Evolutionary conservation across 306 rosid species (phyloP).

Genomic region (Albizia julibrissin): DNA sequence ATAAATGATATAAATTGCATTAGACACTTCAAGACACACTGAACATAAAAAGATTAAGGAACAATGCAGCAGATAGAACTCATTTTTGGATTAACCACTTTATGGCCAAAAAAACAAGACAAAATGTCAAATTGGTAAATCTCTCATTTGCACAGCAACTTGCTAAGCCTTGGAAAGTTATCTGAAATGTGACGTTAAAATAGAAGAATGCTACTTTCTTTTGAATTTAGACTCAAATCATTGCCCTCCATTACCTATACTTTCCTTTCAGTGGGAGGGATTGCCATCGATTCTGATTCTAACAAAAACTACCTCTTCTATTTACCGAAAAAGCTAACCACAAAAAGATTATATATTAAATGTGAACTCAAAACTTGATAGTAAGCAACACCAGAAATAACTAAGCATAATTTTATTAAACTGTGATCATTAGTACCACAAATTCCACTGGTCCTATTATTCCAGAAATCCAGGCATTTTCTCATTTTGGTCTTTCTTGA

Average conservation of each 20-base stretch:
- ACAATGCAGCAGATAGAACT: constrained; percentile 17
- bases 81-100: neutral
- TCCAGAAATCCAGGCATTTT: constrained; percentile 1
- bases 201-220: neutral
- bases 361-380: neutral
- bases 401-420: neutral
- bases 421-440: neutral
- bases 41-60: neutral
- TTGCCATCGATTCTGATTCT: neutral
- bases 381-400: neutral
- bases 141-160: neutral
- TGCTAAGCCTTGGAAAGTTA: neutral
- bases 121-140: neutral
- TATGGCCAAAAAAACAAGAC: neutral
- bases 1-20: constrained; percentile 1
- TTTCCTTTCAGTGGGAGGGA: neutral
- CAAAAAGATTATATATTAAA: neutral
- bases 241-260: neutral
- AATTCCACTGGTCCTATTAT: neutral
- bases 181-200: neutral
- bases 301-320: neutral
- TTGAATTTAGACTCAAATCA: neutral
- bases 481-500: neutral
- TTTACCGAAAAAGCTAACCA: neutral
- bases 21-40: neutral